A percentile compares a stretch with the other conserved stretches of the same genome.
Evolutionary conservation across 148 eudicot species (phyloP).

Genomic region (Persicaria maculosa): DNA sequence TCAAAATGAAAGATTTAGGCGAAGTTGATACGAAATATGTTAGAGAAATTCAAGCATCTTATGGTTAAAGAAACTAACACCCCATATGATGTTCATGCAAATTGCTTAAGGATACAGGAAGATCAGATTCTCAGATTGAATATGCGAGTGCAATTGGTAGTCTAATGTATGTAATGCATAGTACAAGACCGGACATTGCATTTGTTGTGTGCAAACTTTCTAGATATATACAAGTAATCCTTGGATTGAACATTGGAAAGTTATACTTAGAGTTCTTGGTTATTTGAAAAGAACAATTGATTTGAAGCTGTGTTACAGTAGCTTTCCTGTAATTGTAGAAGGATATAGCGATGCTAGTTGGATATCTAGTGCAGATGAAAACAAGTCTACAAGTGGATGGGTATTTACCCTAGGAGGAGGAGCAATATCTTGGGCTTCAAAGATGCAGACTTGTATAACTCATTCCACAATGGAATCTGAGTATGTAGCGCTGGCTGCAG

Average conservation of each 20-base stretch:
- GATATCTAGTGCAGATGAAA: too few species aligned
- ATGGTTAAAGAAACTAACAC: conserved; percentile 10
- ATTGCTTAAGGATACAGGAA: neutral
- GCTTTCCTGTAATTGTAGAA: too few species aligned
- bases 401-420: too few species aligned
- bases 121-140: too few species aligned
- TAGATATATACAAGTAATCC: neutral
- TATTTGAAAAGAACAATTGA: too few species aligned
- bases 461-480: too few species aligned
- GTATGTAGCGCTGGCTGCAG: too few species aligned
- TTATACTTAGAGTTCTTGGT: neutral
- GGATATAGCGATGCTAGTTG: too few species aligned
- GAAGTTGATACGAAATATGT: neutral
- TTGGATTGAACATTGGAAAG: conserved; percentile 7
- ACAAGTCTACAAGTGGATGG: too few species aligned
- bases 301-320: too few species aligned
- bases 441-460: too few species aligned
- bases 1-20: neutral
- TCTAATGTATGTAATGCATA: conserved; percentile 16
- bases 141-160: neutral
- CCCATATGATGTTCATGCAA: conserved; percentile 3
- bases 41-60: conserved; percentile 5
- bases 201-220: neutral
- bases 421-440: too few species aligned
- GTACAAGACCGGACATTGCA: conserved; percentile 17